These are phyloP conservation scores for Lipomyces starkeyi DNA, from an alignment of 805 yeast genomes.

Conservation along the genomic window DNA sequence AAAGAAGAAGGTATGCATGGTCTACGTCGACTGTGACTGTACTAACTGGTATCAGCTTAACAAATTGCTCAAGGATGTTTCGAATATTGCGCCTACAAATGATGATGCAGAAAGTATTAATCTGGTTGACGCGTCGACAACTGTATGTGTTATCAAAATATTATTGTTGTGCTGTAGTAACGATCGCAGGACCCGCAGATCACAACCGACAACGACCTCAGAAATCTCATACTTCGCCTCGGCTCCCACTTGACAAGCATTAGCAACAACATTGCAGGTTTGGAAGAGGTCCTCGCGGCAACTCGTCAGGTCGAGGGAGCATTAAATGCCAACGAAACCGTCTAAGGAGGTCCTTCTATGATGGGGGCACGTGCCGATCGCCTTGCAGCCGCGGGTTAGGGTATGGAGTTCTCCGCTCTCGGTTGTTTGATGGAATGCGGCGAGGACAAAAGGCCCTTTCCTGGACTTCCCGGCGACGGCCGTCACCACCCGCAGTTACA, in stretches of 20 bases:
- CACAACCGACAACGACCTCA: slow-evolving; percentile 16
- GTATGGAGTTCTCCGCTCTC: not conserved
- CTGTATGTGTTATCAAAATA: not conserved
- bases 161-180: not conserved
- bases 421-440: not conserved
- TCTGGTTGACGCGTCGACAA: slow-evolving; percentile 1
- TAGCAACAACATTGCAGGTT: slow-evolving; percentile 19
- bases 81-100: not conserved
- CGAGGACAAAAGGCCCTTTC: not conserved
- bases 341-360: no score
- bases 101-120: slow-evolving; percentile 27
- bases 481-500: not conserved
- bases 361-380: not conserved
- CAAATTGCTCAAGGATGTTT: slow-evolving; percentile 10
- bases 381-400: not conserved
- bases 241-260: slow-evolving; percentile 21
- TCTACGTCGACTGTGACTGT: not conserved
- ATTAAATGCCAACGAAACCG: not conserved
- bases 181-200: slow-evolving; percentile 17
- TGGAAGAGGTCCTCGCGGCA: slow-evolving; percentile 22
- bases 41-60: slow-evolving; percentile 10
- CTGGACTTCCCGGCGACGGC: slow-evolving; percentile 7
- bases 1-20: slow-evolving; percentile 25
- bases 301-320: slow-evolving; percentile 15
- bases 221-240: slow-evolving; percentile 18